Base-by-base conservation (phyloP, 2,329 filamentous ascomycete genomes). In the Xylariaceae sp. region DNA sequence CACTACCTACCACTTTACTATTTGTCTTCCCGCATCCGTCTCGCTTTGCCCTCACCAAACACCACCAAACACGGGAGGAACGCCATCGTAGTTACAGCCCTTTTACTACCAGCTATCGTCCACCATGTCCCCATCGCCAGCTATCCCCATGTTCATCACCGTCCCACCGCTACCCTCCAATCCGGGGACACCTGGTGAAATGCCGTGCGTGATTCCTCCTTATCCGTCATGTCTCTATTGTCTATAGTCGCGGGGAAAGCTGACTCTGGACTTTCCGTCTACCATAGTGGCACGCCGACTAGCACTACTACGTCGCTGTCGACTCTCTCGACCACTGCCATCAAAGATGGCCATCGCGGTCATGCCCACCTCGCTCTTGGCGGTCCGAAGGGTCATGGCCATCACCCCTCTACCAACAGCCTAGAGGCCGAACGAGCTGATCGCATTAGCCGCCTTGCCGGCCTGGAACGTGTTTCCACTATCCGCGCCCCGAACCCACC, bases 281-380 rank as follows among this genome's bases (percentile, higher is more conserved):
- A 46, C 42, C 50, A 39, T 61, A 95, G 90, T 61, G 91, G 92
- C 66, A 97, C 92, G 2, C 92, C 92, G 2, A 96, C 94, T 62
- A 95, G 90, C 62, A 87, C 88, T 41, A 95, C 89, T 3, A 96
- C 91, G 9, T 95, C 91, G 50, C 86, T 97, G 66, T 96, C 90
- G 30, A 86, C 91, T 41, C 81, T 97, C 47, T 95, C 90, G 12
- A 96, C 92, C 19, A 94, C 90, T 9, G 92, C 92, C 50, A 96
- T 96, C 78, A 96, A 96, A 73, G 92, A 97, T 69, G 92, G 92
- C 64, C 90, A 96, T 68, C 88, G 90, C 57, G 92, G 92, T 60
- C 84, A 91, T 68, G 79, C 86, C 31, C 82, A 84, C 31, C 79
- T 81, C 56, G 71, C 72, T 55, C 77, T 80, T 54, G 76, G 77